Base-by-base conservation (phyloP, 202 grass and related monocot genomes). In the Carex arenaria region DNA sequence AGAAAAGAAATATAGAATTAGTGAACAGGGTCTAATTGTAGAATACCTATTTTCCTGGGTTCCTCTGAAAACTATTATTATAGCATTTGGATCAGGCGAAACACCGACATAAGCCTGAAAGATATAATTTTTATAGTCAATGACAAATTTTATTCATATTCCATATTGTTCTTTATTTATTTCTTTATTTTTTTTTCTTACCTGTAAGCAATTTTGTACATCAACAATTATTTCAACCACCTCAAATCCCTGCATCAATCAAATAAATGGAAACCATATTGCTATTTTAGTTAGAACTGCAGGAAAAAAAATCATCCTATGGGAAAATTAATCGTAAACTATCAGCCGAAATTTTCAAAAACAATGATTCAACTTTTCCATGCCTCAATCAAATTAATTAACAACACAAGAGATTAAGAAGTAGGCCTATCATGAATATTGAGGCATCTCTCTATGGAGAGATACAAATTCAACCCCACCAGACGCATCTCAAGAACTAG, bases 41-140 rank as follows among this genome's bases (percentile, higher is more conserved):
- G 9, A 61, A 80, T 90, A 99, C 96, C 96, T 99, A 78, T 91
- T 92, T 36, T 96, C 93, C 89, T 99, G 96, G 73, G 96, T 99
- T 90, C 96, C 96, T 92, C 96, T 92, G 69, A 99, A 99, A 40
- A 89, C 96, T 89, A 96, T 82, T 43, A 99, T 13, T 0, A 91
- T 77, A 82, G 88, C 88, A 78, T 96, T 96, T 70, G 91, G 90
- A 86, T 99, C 86, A 84, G 90, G 85, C 3, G 96, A 91, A 89
- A 95, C 90, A 88, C 96, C 93, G 30, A 99, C 91, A 86, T 93
- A 99, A 76, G 96, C 93, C 96, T 99, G 91, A 65, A 88, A 84
- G 67, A 7, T 80, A 62, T 38, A 94, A 71, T 14, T 71, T 71
- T 55, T 74, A 43, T 49, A 75, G 61, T 87, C 23, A 19, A 59